Conservation (phyloP, 352 stramenopile species). For the Globisporangium cederbergense region DNA sequence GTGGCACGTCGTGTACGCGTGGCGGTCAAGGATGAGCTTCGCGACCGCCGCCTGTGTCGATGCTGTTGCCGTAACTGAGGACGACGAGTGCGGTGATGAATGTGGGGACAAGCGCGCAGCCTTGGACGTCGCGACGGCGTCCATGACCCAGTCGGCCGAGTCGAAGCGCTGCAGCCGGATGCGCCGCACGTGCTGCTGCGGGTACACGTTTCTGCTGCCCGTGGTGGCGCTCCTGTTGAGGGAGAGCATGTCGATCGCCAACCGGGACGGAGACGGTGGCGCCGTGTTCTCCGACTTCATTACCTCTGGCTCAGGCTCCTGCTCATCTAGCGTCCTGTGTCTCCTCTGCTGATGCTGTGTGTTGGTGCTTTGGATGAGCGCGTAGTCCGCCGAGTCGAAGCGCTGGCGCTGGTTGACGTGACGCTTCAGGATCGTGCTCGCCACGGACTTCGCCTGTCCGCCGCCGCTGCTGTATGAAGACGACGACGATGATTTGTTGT, state of each 20-base stretch:
- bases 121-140: conserved; percentile 8
- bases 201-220: conserved; percentile 8
- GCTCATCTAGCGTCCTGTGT: conserved; percentile 4
- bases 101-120: not conserved
- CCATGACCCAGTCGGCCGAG: conserved; percentile 67
- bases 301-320: conserved; percentile 16
- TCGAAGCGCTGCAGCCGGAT: conserved; percentile 69
- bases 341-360: not conserved
- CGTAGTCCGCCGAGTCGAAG: conserved; percentile 75
- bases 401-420: conserved; percentile 52
- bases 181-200: conserved; percentile 42
- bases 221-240: not conserved
- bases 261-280: not conserved
- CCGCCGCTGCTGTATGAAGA: not conserved
- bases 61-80: not conserved
- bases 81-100: conserved; percentile 10
- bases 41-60: conserved; percentile 26
- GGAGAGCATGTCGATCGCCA: not conserved
- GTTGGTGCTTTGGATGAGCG: conserved; percentile 30
- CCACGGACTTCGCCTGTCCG: conserved; percentile 23
- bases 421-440: conserved; percentile 47
- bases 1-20: conserved; percentile 48
- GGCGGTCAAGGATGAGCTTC: conserved; percentile 57
- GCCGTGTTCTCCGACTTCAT: not conserved
- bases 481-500: not conserved